Base-by-base conservation (phyloP, 2,329 filamentous ascomycete genomes). In the Mycosphaerella arachidis region DNA sequence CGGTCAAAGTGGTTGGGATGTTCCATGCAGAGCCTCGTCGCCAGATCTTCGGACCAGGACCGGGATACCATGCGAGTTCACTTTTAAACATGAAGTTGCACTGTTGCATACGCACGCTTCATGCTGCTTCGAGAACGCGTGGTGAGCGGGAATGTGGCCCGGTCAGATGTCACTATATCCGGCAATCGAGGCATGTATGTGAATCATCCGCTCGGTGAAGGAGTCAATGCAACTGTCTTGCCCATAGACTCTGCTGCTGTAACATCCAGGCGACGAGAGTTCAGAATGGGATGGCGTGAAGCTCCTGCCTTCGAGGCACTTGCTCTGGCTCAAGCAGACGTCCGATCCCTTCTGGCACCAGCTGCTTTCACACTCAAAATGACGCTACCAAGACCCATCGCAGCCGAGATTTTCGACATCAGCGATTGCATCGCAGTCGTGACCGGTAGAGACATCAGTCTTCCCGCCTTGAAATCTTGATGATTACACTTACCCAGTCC, bases 401-500 rank as follows among this genome's bases (percentile, higher is more conserved):
- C 50, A 16, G 29, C 29, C 30, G 50, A 53, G 8, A 35, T 53
- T 27, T 53, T 35, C 50, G 50, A 53, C 13, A 53, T 53, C 50
- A 53, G 20, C 29, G 29, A 53, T n/a, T 53, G 50, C 50, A 53
- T 53, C 29, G 50, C 50, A 35, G 50, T 53, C 24, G 35, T 53
- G 12, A 31, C 48, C 10, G 50, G 50, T 9, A 29, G 50, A 37
- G 35, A 24, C 24, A 24, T 24, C 24, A 24, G 24, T 24, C 24
- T 2, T 24, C 24, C 1, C 24, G 24, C 24, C 24, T 35, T 13
- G 33, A 35, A 4, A 35, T 35, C 8, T 35, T 9, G 12, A 13
- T 35, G 1, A 9, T 13, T 13, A 35, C 10, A 56, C 71, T 69
- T 61, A 77, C 80, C 78, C 31, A 84, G 70, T 4, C 79, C 79